Conservation (phyloP, 2,329 filamentous ascomycete species). For the Huntiella abstrusa region DNA sequence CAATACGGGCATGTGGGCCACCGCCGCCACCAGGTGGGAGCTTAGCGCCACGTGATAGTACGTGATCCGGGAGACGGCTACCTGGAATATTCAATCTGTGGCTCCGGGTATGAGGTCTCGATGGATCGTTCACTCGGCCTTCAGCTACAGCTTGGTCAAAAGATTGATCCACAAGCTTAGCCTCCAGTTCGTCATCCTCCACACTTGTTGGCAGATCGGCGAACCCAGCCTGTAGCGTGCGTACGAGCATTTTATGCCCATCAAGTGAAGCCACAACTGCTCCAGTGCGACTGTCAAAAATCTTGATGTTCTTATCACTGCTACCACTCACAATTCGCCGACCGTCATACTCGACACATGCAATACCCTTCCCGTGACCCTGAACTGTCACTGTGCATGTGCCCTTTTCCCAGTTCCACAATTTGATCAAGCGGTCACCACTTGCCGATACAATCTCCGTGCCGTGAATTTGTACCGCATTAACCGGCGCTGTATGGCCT, state of each 20-base stretch:
- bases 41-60: slow-evolving; percentile 65
- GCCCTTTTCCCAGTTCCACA: slow-evolving; percentile 79
- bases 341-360: slow-evolving; percentile 92
- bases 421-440: slow-evolving; percentile 80
- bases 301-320: slow-evolving; percentile 88
- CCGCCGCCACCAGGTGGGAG: slow-evolving; percentile 82
- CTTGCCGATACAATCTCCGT: slow-evolving; percentile 86
- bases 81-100: slow-evolving; percentile 44
- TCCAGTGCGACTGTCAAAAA: slow-evolving; percentile 73
- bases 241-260: slow-evolving; percentile 67
- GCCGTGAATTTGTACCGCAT: slow-evolving; percentile 78
- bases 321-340: slow-evolving; percentile 87
- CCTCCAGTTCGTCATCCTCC: slow-evolving; percentile 54
- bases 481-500: slow-evolving; percentile 81
- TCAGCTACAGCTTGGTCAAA: slow-evolving; percentile 45
- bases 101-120: slow-evolving; percentile 14
- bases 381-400: slow-evolving; percentile 58
- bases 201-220: slow-evolving; percentile 69
- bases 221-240: slow-evolving; percentile 89
- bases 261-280: slow-evolving; percentile 77
- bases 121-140: slow-evolving; percentile 25
- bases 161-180: slow-evolving; percentile 50
- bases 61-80: slow-evolving; percentile 54
- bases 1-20: slow-evolving; percentile 78
- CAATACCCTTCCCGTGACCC: slow-evolving; percentile 87